A percentile compares a stretch with the other conserved stretches of the same genome.
Conservation (phyloP, 805 yeast species). For the Yarrowia yakushimensis region DNA sequence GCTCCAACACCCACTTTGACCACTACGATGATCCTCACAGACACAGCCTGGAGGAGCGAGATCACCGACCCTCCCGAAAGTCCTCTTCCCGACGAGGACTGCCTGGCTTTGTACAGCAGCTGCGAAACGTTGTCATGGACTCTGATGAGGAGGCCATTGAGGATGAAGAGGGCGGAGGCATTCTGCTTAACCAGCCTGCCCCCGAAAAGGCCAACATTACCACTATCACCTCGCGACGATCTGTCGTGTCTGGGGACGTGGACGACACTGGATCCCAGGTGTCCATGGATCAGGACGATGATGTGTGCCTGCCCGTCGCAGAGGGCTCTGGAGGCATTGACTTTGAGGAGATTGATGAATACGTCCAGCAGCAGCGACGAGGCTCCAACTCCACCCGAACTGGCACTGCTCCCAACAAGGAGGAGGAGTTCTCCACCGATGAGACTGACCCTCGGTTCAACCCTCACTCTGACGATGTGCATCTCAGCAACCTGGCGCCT, state of each 20-base stretch:
- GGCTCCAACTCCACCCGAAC: conserved; percentile 21
- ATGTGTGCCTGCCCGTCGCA: conserved; percentile 95
- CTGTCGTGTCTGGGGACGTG: not conserved
- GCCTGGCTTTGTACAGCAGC: conserved; percentile 23
- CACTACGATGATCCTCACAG: conserved; percentile 22
- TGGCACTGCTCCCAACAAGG: conserved; percentile 4
- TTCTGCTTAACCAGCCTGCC: conserved; percentile 28
- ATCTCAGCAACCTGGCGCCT: conserved; percentile 4
- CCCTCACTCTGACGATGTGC: not conserved
- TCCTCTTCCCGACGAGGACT: conserved; percentile 22
- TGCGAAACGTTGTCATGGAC: conserved; percentile 23
- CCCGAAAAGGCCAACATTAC: not conserved
- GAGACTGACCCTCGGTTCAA: conserved; percentile 3
- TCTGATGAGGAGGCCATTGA: conserved; percentile 28
- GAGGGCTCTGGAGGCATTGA: conserved; percentile 71
- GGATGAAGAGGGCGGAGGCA: conserved; percentile 28
- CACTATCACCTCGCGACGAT: conserved; percentile 2
- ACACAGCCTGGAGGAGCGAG: conserved; percentile 24
- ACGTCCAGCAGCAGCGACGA: conserved; percentile 43
- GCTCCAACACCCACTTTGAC: conserved; percentile 16
- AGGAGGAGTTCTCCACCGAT: conserved; percentile 15
- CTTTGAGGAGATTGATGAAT: conserved; percentile 85
- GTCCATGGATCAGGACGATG: conserved; percentile 74
- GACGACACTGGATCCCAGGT: conserved; percentile 34
- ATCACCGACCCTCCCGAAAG: conserved; percentile 15